Conservation (phyloP, 495 filamentous ascomycete species). For the Chlorociboria aeruginascens region DNA sequence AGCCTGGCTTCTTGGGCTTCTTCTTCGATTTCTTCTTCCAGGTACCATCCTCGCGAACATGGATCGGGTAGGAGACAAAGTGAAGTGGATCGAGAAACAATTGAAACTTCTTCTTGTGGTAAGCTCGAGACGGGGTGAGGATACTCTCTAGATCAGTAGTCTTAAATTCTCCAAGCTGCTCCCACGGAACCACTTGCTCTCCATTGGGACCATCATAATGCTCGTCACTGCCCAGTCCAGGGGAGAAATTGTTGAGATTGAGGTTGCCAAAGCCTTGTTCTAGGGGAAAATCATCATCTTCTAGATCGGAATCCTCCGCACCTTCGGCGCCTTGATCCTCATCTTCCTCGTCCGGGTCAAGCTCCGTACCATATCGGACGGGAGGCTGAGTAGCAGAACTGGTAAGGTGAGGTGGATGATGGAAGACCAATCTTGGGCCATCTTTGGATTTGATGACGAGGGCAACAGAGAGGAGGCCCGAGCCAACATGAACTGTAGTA, state of each 20-base stretch:
- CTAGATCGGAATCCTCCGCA: conserved; percentile 14
- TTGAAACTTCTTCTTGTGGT: conserved; percentile 80
- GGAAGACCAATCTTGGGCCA: conserved; percentile 79
- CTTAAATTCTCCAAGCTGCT: conserved; percentile 63
- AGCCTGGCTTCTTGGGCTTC: conserved; percentile 12
- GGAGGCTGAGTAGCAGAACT: conserved; percentile 9
- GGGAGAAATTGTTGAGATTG: neutral
- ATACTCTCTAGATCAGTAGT: conserved; percentile 73
- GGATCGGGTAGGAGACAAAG: conserved; percentile 81
- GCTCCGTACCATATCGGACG: conserved; percentile 13
- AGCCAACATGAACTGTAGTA: neutral
- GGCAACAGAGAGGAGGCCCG: conserved; percentile 52
- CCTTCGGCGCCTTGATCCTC: conserved; percentile 30
- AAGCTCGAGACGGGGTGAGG: conserved; percentile 65
- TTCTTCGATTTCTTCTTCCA: conserved; percentile 78
- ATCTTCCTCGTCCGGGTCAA: conserved; percentile 16
- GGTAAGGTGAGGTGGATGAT: conserved; percentile 64
- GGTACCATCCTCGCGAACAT: conserved; percentile 69
- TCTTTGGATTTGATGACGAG: conserved; percentile 72
- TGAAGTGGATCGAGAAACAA: conserved; percentile 72
- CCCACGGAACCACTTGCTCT: conserved; percentile 54
- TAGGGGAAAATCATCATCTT: conserved; percentile 2
- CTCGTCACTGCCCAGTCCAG: conserved; percentile 40
- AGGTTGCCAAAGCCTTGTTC: conserved; percentile 1
- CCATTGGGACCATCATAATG: conserved; percentile 38